phyloP scores from a whole-genome alignment of 2,329 filamentous ascomycete species.

The Phaeomoniella chlamydospora region DNA sequence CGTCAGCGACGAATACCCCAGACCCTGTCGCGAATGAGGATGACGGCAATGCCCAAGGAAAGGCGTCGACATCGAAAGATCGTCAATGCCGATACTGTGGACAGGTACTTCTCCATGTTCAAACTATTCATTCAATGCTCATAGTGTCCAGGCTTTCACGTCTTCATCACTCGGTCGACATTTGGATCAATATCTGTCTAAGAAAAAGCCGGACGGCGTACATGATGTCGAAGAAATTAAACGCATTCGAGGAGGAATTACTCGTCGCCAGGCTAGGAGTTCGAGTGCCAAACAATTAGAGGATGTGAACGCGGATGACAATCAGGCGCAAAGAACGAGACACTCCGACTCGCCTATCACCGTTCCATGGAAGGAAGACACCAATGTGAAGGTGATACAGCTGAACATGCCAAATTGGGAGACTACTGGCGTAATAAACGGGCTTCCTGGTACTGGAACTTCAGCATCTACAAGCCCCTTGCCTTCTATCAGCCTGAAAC shows the following conservation, averaged over 20 bases:
- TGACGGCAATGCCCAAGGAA: neutral
- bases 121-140: neutral
- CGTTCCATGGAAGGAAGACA: neutral
- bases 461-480: neutral
- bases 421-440: slow-evolving; percentile 63
- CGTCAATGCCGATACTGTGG: neutral
- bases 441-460: slow-evolving; percentile 15
- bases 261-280: slow-evolving; percentile 64
- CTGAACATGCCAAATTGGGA: slow-evolving; percentile 59
- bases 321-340: slow-evolving; percentile 14
- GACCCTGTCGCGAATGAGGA: neutral
- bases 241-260: slow-evolving; percentile 72
- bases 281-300: slow-evolving; percentile 40
- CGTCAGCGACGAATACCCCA: neutral
- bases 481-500: neutral
- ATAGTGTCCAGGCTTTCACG: slow-evolving; percentile 66
- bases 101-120: neutral
- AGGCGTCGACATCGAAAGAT: neutral
- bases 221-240: slow-evolving; percentile 84
- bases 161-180: slow-evolving; percentile 88
- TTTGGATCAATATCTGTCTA: slow-evolving; percentile 84
- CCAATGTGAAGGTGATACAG: slow-evolving; percentile 3
- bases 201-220: slow-evolving; percentile 84
- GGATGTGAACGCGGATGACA: slow-evolving; percentile 43
- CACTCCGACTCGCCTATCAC: slow-evolving; percentile 13